Evolutionary conservation across 2,329 filamentous ascomycete genomes (phyloP).

Genomic region (Chlorencoelia australis): DNA sequence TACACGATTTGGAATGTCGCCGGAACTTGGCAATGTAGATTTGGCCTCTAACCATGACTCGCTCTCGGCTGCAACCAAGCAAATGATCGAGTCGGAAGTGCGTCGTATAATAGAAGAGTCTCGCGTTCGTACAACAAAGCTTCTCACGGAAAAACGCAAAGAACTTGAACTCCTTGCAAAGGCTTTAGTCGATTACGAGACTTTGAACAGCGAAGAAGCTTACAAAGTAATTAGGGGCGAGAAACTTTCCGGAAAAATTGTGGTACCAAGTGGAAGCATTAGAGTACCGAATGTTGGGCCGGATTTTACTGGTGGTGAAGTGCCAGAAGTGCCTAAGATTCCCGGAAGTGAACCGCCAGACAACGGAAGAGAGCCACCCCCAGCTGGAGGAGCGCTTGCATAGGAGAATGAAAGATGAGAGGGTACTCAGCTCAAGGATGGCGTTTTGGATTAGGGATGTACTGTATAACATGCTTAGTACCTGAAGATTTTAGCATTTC

Average conservation of each 20-base stretch:
- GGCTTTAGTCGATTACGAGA: constrained; percentile 90
- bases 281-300: constrained; percentile 46
- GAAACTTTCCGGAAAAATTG: constrained; percentile 60
- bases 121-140: constrained; percentile 58
- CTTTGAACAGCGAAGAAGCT: constrained; percentile 79
- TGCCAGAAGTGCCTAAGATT: constrained; percentile 20
- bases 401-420: constrained; percentile 3
- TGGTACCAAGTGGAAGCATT: constrained; percentile 49
- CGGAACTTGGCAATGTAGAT: constrained; percentile 80
- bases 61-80: constrained; percentile 77
- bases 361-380: constrained; percentile 16
- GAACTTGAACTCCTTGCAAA: constrained; percentile 83
- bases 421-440: constrained; percentile 12
- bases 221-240: constrained; percentile 83
- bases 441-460: constrained; percentile 8
- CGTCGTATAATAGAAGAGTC: constrained; percentile 75
- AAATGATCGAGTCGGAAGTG: constrained; percentile 80
- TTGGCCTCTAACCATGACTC: constrained; percentile 70
- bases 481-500: constrained; percentile 1
- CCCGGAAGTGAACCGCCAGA: constrained; percentile 16
- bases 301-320: constrained; percentile 5
- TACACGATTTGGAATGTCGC: constrained; percentile 81
- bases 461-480: constrained; percentile 2
- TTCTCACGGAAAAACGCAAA: constrained; percentile 65
- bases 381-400: constrained; percentile 20